Base-by-base conservation (phyloP, 768 basidiomycete species). In the Tricholoma sp. region DNA sequence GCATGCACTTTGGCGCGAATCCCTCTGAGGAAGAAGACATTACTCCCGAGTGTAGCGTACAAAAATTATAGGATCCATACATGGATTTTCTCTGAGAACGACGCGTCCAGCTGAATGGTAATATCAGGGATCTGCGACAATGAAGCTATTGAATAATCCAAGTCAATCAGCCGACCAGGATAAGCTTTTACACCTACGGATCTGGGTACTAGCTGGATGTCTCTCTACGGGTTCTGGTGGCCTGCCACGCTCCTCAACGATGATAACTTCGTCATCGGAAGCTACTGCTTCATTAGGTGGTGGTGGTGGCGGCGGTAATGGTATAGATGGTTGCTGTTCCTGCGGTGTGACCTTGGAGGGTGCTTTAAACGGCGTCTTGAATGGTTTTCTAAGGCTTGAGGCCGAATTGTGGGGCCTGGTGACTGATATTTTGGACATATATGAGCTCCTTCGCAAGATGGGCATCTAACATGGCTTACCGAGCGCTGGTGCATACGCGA, bases 321-420 rank as follows among this genome's bases (percentile, higher is more conserved):
- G 47, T 17, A 33, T 13, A 31, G 12, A 31, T 28, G 49, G 29
- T 42, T 54, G 34, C 11, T 59, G n/a, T n/a, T 39, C 28, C 28
- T 44, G 66, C 63, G 47, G 34, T 50, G 57, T 53, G 20, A 54
- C 15, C 7, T 57, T 62, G 18, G 56, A 52, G 9, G 57, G 52
- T 20, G 61, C 56, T 44, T 56, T 61, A 15, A 71, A 75, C 1
- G 82, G 81, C 1, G 76, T 64, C 61, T 73, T 77, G 63, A 78
- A 79, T 2, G 84, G 84, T 63, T 81, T 85, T 42, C 63, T 73
- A 51, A 84, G 61, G 53, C 61, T 62, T 24, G 60, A 63, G 0
- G 67, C 72, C 7, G 80, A 82, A 49, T 60, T 65, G 62, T 78
- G 71, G 4, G 79, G 75, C 59, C 73, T 80, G 7, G 82, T 82